These are phyloP conservation scores for Peltaster fructicola DNA, from an alignment of 2,329 filamentous ascomycete genomes.

Conservation along the genomic window DNA sequence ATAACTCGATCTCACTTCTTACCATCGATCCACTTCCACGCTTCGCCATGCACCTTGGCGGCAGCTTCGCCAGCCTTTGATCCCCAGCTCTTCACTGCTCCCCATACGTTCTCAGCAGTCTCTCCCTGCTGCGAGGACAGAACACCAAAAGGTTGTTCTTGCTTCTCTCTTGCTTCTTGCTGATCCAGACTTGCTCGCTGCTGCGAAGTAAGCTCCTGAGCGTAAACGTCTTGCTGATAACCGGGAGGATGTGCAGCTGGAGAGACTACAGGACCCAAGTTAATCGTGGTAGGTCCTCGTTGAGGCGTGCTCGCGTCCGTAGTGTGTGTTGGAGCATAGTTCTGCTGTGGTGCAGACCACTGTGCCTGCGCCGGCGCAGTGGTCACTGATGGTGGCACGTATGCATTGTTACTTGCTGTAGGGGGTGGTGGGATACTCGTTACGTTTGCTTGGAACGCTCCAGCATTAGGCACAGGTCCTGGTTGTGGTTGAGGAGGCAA, in stretches of 20 bases:
- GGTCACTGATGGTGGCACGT: constrained; percentile 23
- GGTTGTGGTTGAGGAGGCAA: constrained; percentile 24
- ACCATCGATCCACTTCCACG: constrained; percentile 31
- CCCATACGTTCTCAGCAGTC: constrained; percentile 15
- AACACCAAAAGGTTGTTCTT: constrained; percentile 12
- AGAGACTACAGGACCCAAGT: constrained; percentile 18
- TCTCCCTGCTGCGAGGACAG: constrained; percentile 11
- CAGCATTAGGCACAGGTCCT: constrained; percentile 22
- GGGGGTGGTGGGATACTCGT: no score
- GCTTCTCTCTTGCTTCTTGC: constrained; percentile 10
- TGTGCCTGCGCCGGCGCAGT: constrained; percentile 10
- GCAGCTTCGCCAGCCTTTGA: constrained; percentile 23
- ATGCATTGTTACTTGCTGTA: constrained; percentile 13
- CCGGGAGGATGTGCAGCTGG: constrained; percentile 27
- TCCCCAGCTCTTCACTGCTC: constrained; percentile 26
- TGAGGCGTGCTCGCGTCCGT: constrained; percentile 13
- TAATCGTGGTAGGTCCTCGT: constrained; percentile 20
- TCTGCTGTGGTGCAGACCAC: not conserved
- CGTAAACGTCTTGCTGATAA: constrained; percentile 30
- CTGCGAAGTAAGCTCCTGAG: constrained; percentile 21
- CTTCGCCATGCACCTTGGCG: constrained; percentile 28
- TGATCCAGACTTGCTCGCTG: constrained; percentile 18
- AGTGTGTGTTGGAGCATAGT: constrained; percentile 21
- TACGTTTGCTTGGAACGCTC: constrained; percentile 13
- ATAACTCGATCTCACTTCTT: no score